Conservation (phyloP, 2,329 filamentous ascomycete species). For the Colletotrichum eleusines region DNA sequence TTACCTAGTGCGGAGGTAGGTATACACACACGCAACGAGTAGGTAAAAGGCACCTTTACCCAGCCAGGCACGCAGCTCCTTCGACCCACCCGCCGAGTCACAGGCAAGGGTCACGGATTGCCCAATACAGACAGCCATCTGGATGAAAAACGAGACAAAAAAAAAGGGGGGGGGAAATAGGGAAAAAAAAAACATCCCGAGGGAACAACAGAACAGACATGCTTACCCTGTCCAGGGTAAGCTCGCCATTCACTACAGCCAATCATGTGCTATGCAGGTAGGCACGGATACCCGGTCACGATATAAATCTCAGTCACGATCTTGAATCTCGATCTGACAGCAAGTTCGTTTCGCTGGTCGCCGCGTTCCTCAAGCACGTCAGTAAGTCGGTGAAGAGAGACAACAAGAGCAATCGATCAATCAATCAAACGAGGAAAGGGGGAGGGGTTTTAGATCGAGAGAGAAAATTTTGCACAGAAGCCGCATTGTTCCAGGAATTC, state of each 20-base stretch:
- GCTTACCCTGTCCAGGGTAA: slow-evolving; percentile 31
- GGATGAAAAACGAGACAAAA: neutral
- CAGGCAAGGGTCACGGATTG: slow-evolving; percentile 31
- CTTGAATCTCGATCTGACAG: slow-evolving; percentile 35
- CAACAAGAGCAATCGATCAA: neutral
- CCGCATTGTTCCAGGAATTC: slow-evolving; percentile 19
- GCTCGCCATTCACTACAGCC: slow-evolving; percentile 15
- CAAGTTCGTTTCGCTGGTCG: slow-evolving; percentile 18
- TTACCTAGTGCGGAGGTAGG: neutral
- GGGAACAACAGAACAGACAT: slow-evolving; percentile 28
- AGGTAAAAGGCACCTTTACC: neutral
- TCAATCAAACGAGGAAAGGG: neutral
- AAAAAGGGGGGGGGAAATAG: neutral
- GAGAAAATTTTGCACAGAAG: slow-evolving; percentile 26
- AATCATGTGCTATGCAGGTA: neutral
- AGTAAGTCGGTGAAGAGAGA: slow-evolving; percentile 39
- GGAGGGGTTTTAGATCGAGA: neutral
- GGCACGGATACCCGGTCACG: neutral
- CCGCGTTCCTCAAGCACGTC: slow-evolving; percentile 30
- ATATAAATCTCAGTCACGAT: slow-evolving; percentile 36
- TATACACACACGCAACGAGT: neutral
- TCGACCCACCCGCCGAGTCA: slow-evolving; percentile 13
- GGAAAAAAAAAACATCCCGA: neutral
- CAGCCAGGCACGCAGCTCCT: neutral
- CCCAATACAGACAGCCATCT: slow-evolving; percentile 10